Conservation (phyloP, 768 basidiomycete species). For the Calocybe cyanea region DNA sequence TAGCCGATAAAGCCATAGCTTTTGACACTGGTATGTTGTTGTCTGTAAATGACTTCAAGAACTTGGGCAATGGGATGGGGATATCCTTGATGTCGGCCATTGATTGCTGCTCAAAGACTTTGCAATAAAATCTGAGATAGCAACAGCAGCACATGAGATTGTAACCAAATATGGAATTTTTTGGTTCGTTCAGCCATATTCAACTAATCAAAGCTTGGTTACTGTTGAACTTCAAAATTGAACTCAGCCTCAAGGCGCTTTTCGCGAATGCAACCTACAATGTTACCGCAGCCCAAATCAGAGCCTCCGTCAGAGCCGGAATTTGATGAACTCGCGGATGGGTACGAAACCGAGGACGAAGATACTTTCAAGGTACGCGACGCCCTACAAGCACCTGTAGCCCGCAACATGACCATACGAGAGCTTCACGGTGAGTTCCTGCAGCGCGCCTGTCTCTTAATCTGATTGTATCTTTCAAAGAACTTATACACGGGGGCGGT, state of each 20-base stretch:
- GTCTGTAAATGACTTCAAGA: slow-evolving; percentile 61
- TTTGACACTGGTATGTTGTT: slow-evolving; percentile 55
- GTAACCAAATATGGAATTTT: too few relatives aligned
- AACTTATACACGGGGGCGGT: slow-evolving; percentile 60
- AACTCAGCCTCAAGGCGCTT: background rate
- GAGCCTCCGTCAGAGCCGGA: slow-evolving; percentile 30
- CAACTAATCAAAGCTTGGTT: too few relatives aligned
- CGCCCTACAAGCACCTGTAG: slow-evolving; percentile 35
- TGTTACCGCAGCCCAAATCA: slow-evolving; percentile 12
- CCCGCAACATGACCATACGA: slow-evolving; percentile 38
- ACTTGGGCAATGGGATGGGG: slow-evolving; percentile 60
- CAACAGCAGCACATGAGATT: too few relatives aligned
- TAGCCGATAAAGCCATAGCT: slow-evolving; percentile 67
- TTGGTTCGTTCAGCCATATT: too few relatives aligned
- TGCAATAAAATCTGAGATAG: background rate
- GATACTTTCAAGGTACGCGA: slow-evolving; percentile 41
- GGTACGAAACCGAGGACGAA: slow-evolving; percentile 34
- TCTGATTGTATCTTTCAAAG: slow-evolving; percentile 27
- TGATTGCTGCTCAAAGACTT: background rate
- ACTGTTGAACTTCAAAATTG: too few relatives aligned
- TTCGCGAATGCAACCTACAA: background rate
- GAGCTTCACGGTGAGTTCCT: slow-evolving; percentile 44
- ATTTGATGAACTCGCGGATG: slow-evolving; percentile 46
- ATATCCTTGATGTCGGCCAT: slow-evolving; percentile 22
- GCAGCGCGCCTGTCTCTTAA: background rate